Conservation (phyloP, 768 basidiomycete species). For the Russula dissimulans region DNA sequence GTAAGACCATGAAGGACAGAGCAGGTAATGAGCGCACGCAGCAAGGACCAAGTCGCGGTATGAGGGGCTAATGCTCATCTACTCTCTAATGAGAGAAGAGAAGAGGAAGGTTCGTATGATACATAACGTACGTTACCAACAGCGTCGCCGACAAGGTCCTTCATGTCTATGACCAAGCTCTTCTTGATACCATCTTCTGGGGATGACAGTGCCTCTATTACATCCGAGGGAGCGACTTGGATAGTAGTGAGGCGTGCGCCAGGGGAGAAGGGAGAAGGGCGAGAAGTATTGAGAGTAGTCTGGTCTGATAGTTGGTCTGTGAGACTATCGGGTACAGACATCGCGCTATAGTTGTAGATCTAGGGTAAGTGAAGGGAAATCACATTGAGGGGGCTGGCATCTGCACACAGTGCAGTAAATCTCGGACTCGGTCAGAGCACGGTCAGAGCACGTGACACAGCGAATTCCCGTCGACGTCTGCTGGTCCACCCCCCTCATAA, state of each 20-base stretch:
- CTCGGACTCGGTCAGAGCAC: too few species aligned
- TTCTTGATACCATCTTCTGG: constrained; percentile 51
- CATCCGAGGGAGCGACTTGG: background rate
- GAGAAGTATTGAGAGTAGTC: background rate
- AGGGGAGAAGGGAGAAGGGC: background rate
- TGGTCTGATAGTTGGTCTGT: background rate
- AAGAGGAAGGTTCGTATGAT: constrained; percentile 23
- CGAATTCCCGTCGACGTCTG: too few species aligned
- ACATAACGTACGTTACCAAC: constrained; percentile 68
- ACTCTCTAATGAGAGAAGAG: background rate
- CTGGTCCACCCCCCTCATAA: too few species aligned
- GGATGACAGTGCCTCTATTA: constrained; percentile 21
- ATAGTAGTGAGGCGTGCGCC: background rate
- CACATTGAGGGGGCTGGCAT: background rate
- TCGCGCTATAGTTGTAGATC: background rate
- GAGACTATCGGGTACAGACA: background rate
- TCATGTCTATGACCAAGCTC: constrained; percentile 70
- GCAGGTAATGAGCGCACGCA: constrained; percentile 43
- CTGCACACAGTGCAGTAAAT: background rate
- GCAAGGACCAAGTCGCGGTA: constrained; percentile 86
- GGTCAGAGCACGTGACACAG: background rate
- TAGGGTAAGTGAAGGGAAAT: background rate
- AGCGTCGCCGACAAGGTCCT: constrained; percentile 67
- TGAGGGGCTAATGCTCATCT: constrained; percentile 91
- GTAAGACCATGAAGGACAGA: background rate